Evolutionary conservation across 2,329 filamentous ascomycete species (phyloP), one percentile per base, ranked within the genome.

Genomic region (Leptographium procerum): DNA sequence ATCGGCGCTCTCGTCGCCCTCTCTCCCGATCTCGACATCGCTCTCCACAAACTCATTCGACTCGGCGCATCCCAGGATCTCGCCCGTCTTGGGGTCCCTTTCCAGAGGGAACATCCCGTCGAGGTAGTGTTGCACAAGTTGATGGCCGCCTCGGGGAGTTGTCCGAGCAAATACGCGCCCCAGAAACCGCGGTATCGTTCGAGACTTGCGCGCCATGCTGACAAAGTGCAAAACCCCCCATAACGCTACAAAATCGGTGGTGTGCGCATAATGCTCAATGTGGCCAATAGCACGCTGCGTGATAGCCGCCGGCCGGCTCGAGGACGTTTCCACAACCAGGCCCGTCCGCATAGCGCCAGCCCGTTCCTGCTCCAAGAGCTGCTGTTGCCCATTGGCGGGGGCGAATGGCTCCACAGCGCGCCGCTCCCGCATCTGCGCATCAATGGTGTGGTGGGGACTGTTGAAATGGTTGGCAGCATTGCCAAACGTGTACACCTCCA

Each of bases 381-480:
- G 45, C 45, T 48, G 45, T 16, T 48, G 45, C 22, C 22, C 45
- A 5, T 22, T 14, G 5, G 28, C 10, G 45, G 10, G 16, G 9
- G 14, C 8, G 52, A 14, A n/a, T 19, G 29, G 33, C 28, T 36
- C 24, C 8, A 24, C n/a, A 8, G 45, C 13, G 33, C 22, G 16
- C 11, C 40, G 3, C 24, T 59, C 57, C 8, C n/a, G 72, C 7
- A 65, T 64, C 61, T 83, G 78, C 1, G 76, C 77, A 1, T 70
- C 65, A 13, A 73, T 64, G 59, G 80, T 77, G 3, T 78, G 75
- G 63, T 82, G 79, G 0, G 88, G 88, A 62, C 90, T 89, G 69
- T 91, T 91, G 74, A 90, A 91, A 69, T 91, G 87, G 65, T 89
- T 89, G 0, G 88, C 86, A 0, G 87, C 88, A 59, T 83, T 87